These are phyloP conservation scores for Ceratobasidium sp. DNA, from an alignment of 1,284 basidiomycete species.

Conservation along the genomic window DNA sequence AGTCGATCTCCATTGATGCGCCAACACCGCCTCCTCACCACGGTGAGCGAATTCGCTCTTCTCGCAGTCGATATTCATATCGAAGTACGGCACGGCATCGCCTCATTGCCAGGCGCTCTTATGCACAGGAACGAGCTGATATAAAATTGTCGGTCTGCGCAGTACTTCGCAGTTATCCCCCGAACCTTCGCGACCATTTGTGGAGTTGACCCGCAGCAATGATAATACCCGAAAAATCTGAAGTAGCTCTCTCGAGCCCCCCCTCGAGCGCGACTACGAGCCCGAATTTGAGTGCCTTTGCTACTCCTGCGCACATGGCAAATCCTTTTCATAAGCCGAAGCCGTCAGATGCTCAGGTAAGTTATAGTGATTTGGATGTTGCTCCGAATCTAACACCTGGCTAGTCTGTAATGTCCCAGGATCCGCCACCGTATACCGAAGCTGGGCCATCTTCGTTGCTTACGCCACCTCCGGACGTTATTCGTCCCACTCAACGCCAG, in stretches of 20 bases:
- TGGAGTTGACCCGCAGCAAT: too few species aligned
- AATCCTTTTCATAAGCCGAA: too few species aligned
- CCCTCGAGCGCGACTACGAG: too few species aligned
- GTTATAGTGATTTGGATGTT: neutral
- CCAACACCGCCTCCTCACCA: too few species aligned
- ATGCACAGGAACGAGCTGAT: too few species aligned
- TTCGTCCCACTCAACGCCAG: neutral
- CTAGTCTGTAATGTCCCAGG: conserved; percentile 16
- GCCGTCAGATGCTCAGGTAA: conserved; percentile 9
- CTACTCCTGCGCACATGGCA: neutral
- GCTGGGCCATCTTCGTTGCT: neutral
- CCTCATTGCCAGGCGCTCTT: neutral
- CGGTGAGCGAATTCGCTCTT: too few species aligned
- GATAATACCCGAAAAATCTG: conserved; percentile 25
- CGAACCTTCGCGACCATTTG: conserved; percentile 1
- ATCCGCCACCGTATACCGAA: conserved; percentile 27
- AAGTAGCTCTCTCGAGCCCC: neutral
- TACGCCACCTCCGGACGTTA: neutral
- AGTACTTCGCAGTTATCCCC: neutral
- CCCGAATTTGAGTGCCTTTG: too few species aligned
- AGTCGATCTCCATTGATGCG: too few species aligned
- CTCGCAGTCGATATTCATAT: neutral
- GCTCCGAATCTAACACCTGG: neutral
- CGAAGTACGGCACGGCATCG: neutral
- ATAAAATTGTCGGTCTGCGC: too few species aligned